These are phyloP conservation scores for Neonectria coccinea DNA, from an alignment of 2,329 filamentous ascomycete species.

Conservation along the genomic window DNA sequence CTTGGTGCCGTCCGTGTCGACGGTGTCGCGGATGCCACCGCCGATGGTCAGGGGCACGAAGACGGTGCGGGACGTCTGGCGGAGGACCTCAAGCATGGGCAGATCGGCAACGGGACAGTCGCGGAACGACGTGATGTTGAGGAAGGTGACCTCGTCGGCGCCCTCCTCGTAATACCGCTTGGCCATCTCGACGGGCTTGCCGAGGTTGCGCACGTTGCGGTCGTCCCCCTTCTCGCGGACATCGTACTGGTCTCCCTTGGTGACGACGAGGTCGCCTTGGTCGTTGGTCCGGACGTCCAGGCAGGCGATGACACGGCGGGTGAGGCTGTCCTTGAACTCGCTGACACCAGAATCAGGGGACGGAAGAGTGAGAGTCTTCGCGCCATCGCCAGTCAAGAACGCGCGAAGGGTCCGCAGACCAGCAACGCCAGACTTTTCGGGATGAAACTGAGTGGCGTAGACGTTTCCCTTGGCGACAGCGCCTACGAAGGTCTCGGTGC, in stretches of 20 bases:
- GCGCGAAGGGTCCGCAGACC: conserved; percentile 86
- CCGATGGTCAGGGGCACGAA: conserved; percentile 97
- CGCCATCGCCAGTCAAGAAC: conserved; percentile 81
- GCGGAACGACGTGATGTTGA: conserved; percentile 98
- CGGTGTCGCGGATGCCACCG: conserved; percentile 92
- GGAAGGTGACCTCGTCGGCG: conserved; percentile 95
- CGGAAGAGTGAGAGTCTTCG: conserved; percentile 47
- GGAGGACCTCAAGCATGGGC: conserved; percentile 95
- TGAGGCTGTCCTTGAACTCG: conserved; percentile 74
- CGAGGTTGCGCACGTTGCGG: conserved; percentile 84
- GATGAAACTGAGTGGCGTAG: conserved; percentile 95
- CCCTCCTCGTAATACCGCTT: conserved; percentile 95
- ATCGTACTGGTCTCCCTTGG: conserved; percentile 98
- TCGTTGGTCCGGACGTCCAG: conserved; percentile 97
- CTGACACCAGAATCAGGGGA: conserved; percentile 11
- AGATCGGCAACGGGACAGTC: conserved; percentile 92
- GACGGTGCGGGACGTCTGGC: conserved; percentile 86
- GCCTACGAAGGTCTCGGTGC: conserved; percentile 89
- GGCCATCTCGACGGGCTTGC: conserved; percentile 96
- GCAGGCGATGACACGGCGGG: conserved; percentile 93
- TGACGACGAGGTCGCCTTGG: conserved; percentile 93
- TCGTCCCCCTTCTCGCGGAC: conserved; percentile 85
- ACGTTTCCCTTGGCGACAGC: conserved; percentile 88
- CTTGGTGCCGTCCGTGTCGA: conserved; percentile 86
- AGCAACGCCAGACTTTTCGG: conserved; percentile 94